Evolutionary conservation across 495 filamentous ascomycete genomes (phyloP), one percentile per base, ranked within the genome.

Genomic region (Penicillium cinerascens): DNA sequence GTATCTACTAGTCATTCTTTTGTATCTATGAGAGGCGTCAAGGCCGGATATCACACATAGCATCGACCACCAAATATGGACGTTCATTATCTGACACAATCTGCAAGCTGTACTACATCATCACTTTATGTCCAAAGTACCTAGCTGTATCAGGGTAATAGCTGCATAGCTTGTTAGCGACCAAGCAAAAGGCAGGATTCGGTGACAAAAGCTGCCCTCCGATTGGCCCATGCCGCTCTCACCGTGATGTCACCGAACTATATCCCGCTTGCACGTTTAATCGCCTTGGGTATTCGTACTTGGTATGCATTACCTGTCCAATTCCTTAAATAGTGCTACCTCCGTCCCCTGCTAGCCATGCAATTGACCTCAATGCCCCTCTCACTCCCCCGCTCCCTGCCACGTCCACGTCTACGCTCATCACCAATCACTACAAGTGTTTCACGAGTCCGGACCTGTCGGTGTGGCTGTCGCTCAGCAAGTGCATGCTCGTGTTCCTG

Each of bases 381-480:
- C 43, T 46, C 9, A 26, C 42, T 49, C 47, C 51, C 49, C 63
- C 56, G 49, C 47, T 52, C 44, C 42, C 35, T 17, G 16, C 18
- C 39, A 38, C 44, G 6, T 40, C 33, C 42, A 33, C 29, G 15
- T 33, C 45, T 35, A 40, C 44, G 25, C 47, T 39, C 23, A 29
- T 33, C 26, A 38, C 41, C 48, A 57, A 33, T 58, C 56, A 44
- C 16, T 22, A 27, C 39, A 15, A 15, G 9, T n/a, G 11, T 25
- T 22, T 18, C n/a, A 46, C 42, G 7, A 16, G 39, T 20, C 20
- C 47, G 18, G 20, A 40, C 38, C 37, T 64, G 56, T 60, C 54
- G 55, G n/a, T 66, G 63, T 56, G 59, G 57, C 35, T 63, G 59
- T 53, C 60, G 56, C 2, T 7, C 4, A 1, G 20, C 22, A n/a